Conservation (phyloP, 2,329 filamentous ascomycete species). For the Esteya vermicola region DNA sequence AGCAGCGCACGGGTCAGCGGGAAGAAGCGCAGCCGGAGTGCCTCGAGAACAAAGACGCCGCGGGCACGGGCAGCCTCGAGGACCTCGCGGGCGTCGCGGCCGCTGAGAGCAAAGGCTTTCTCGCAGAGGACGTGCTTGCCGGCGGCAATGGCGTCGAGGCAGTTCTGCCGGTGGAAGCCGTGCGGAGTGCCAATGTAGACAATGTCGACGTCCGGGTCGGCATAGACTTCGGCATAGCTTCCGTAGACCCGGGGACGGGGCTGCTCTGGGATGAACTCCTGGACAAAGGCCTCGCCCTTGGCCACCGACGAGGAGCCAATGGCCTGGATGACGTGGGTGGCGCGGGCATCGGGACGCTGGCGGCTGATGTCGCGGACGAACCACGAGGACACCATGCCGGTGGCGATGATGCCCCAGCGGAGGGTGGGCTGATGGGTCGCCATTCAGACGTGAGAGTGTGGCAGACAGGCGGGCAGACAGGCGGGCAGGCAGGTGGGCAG, state of each 20-base stretch:
- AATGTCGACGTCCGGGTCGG: slow-evolving; percentile 26
- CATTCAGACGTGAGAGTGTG: no score
- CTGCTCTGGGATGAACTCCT: neutral
- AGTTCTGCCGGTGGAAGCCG: slow-evolving; percentile 27
- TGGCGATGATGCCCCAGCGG: slow-evolving; percentile 23
- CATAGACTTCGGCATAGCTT: slow-evolving; percentile 24
- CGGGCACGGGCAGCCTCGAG: slow-evolving; percentile 22
- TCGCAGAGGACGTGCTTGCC: slow-evolving; percentile 31
- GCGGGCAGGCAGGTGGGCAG: neutral
- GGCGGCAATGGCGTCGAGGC: slow-evolving; percentile 24
- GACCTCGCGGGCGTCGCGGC: slow-evolving; percentile 23
- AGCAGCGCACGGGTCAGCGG: slow-evolving; percentile 22
- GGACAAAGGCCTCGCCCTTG: slow-evolving; percentile 22
- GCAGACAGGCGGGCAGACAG: neutral
- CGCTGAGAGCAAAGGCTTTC: slow-evolving; percentile 28
- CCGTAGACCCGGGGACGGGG: slow-evolving; percentile 32
- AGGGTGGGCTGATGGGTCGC: slow-evolving; percentile 8
- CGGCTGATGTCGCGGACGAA: slow-evolving; percentile 25
- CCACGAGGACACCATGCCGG: slow-evolving; percentile 29
- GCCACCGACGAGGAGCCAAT: slow-evolving; percentile 20
- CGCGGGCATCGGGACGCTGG: slow-evolving; percentile 16
- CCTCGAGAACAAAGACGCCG: slow-evolving; percentile 29
- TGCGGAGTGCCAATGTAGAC: slow-evolving; percentile 32
- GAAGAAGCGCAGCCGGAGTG: slow-evolving; percentile 30
- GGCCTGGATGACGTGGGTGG: slow-evolving; percentile 22